Percentiles rank a stretch among this genome's conserved stretches.
These are phyloP conservation scores for Pilasporangium apinafurcum DNA, from an alignment of 352 stramenopile genomes.

Conservation along the genomic window DNA sequence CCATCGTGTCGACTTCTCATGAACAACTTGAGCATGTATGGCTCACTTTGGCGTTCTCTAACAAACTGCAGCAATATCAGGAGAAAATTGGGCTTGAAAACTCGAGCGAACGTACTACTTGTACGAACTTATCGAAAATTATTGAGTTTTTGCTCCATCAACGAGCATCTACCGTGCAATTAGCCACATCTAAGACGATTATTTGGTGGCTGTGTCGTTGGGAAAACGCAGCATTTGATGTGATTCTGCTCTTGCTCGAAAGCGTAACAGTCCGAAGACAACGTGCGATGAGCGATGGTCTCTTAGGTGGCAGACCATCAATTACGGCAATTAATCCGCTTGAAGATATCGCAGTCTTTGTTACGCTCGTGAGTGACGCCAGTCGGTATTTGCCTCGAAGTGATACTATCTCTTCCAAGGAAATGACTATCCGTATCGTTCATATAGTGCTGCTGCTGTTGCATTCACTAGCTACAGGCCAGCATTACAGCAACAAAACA, in stretches of 20 bases:
- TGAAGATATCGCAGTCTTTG: conserved; percentile 20
- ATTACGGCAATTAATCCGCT: conserved; percentile 19
- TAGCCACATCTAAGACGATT: conserved; percentile 43
- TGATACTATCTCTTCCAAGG: background rate
- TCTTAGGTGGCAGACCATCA: too few species aligned
- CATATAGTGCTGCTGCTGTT: conserved; percentile 20
- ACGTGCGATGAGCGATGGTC: too few species aligned
- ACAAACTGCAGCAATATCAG: conserved; percentile 3
- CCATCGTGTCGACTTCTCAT: conserved; percentile 21
- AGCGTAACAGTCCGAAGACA: background rate
- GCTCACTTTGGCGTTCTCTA: conserved; percentile 44
- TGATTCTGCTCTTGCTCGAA: conserved; percentile 18
- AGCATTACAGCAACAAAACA: too few species aligned
- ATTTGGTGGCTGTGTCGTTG: conserved; percentile 66
- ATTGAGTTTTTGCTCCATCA: conserved; percentile 51
- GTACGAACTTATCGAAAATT: conserved; percentile 13
- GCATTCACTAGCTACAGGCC: conserved; percentile 3
- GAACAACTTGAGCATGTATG: conserved; percentile 62
- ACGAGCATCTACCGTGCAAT: conserved; percentile 14
- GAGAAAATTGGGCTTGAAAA: conserved; percentile 3
- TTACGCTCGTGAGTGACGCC: conserved; percentile 23
- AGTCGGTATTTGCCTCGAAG: conserved; percentile 11
- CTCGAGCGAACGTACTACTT: background rate
- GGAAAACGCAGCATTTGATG: conserved; percentile 40
- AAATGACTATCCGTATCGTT: conserved; percentile 22